Percentiles rank a stretch among this genome's conserved stretches.
phyloP scores from a whole-genome alignment of 768 basidiomycete genomes.

The Trametes cingulata region DNA sequence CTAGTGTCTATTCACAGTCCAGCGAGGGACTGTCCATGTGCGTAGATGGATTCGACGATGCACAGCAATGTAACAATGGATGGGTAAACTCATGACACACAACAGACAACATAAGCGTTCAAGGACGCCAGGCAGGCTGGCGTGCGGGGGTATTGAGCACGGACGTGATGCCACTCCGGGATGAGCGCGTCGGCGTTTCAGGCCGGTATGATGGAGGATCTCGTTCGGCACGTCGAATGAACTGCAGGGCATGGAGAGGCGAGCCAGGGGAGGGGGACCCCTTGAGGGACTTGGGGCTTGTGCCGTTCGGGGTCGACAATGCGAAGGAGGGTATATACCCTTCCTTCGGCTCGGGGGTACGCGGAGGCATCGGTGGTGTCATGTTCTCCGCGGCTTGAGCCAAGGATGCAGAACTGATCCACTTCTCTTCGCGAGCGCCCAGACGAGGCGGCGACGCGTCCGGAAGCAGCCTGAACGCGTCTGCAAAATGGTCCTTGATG shows the following conservation, averaged over 20 bases:
- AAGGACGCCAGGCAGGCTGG: conserved; percentile 68
- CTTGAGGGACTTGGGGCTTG: conserved; percentile 46
- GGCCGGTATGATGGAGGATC: conserved; percentile 55
- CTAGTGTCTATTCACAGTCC: conserved; percentile 13
- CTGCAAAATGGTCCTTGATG: conserved; percentile 83
- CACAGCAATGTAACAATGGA: conserved; percentile 13
- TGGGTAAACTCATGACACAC: neutral
- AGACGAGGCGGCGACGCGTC: conserved; percentile 55
- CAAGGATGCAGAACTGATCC: conserved; percentile 80
- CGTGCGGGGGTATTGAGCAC: conserved; percentile 49
- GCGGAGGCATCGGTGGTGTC: conserved; percentile 44
- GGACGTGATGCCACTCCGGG: conserved; percentile 42
- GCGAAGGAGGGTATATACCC: conserved; percentile 67
- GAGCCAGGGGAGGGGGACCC: conserved; percentile 68
- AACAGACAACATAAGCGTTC: conserved; percentile 8
- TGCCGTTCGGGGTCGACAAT: conserved; percentile 49
- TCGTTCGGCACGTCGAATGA: conserved; percentile 75
- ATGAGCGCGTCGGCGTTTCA: conserved; percentile 64
- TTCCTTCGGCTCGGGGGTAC: conserved; percentile 67
- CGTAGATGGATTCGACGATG: conserved; percentile 1
- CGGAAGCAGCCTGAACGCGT: conserved; percentile 72
- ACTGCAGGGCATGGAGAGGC: conserved; percentile 67
- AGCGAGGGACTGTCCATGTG: conserved; percentile 7
- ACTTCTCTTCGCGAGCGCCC: conserved; percentile 63
- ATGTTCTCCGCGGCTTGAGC: conserved; percentile 52